Conservation (phyloP, 1,139 yeast genomes). For the Yamadazyma siamensis region DNA sequence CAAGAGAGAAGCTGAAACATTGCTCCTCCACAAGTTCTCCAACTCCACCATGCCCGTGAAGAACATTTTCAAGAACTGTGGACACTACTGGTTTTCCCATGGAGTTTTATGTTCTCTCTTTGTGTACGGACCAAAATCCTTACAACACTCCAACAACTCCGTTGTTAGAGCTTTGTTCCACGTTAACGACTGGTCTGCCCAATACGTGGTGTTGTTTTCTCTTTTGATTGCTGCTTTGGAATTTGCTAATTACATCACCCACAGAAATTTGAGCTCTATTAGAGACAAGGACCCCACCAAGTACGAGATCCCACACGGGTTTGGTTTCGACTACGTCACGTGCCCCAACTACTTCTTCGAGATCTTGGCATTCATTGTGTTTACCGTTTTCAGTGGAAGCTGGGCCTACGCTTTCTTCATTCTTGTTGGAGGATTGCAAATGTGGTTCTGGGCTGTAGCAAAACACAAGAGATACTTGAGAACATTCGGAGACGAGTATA, state of each 20-base stretch:
- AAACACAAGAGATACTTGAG: constrained; percentile 65
- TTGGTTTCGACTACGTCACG: constrained; percentile 45
- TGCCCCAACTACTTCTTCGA: constrained; percentile 93
- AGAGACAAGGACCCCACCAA: constrained; percentile 42
- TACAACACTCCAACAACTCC: constrained; percentile 8
- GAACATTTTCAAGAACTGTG: constrained; percentile 83
- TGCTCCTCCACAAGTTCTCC: constrained; percentile 80
- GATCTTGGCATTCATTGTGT: constrained; percentile 66
- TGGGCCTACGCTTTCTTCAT: constrained; percentile 73
- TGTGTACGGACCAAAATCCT: constrained; percentile 56
- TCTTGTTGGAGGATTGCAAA: constrained; percentile 69
- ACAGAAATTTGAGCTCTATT: constrained; percentile 54
- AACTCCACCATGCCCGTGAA: constrained; percentile 88
- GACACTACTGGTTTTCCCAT: constrained; percentile 87
- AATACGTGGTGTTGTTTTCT: constrained; percentile 4
- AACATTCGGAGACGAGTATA: constrained; percentile 74
- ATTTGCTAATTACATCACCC: constrained; percentile 68
- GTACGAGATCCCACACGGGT: constrained; percentile 44
- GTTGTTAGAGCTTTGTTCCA: constrained; percentile 8
- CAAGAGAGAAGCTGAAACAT: constrained; percentile 86
- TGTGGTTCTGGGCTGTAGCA: constrained; percentile 76
- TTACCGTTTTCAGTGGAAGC: constrained; percentile 71
- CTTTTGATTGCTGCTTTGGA: constrained; percentile 45
- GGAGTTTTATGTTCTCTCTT: constrained; percentile 71
- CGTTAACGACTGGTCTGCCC: constrained; percentile 8